Base-by-base conservation (phyloP, 441 rosid species). In the Isatis lusitanica region DNA sequence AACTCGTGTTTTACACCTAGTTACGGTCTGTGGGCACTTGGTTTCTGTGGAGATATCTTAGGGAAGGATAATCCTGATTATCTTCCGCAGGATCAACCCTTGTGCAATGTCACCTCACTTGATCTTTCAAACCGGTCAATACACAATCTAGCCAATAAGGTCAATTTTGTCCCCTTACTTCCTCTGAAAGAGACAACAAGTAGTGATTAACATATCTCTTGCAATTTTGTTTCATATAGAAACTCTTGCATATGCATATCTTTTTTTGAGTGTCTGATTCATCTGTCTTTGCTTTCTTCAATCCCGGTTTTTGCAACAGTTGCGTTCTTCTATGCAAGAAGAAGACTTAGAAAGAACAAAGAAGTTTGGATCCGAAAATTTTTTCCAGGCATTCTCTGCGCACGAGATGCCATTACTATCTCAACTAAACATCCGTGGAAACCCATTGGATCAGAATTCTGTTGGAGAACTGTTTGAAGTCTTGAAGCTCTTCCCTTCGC, bases 11-110 rank as follows among this genome's bases (percentile, higher is more conserved):
- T 90, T 65, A 94, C 97, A 13, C 38, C 26, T 47, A 92, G 84
- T 68, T 94, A 80, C 74, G 93, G 96, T 47, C 67, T 66, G 26
- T 94, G 97, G 99, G 99, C 99, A 3, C 84, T 94, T 82, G 94
- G 96, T 48, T 92, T 86, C 75, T 90, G 96, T 80, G 98, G 84
- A 58, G 94, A 81, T 51, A 59, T 87, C 18, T 81, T 77, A 79
- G 84, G 80, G 57, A 89, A 90, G 80, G 92, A 86, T 78, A 81
- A 85, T 80, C 95, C 91, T 18, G 83, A 81, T 66, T 73, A 58
- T 65, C 46, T 40, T 67, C 42, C 68, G 53, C 79, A 78, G 68
- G 79, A 83, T 67, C 76, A 66, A 47, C 84, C 86, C 47, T 81
- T 94, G 84, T 77, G 78, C 68, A 28, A 69, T 68, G 87, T 90